Percentiles rank a stretch among this genome's conserved stretches.
These are phyloP conservation scores for Aspergillus olivimuriae DNA, from an alignment of 495 filamentous ascomycete species.

Conservation along the genomic window DNA sequence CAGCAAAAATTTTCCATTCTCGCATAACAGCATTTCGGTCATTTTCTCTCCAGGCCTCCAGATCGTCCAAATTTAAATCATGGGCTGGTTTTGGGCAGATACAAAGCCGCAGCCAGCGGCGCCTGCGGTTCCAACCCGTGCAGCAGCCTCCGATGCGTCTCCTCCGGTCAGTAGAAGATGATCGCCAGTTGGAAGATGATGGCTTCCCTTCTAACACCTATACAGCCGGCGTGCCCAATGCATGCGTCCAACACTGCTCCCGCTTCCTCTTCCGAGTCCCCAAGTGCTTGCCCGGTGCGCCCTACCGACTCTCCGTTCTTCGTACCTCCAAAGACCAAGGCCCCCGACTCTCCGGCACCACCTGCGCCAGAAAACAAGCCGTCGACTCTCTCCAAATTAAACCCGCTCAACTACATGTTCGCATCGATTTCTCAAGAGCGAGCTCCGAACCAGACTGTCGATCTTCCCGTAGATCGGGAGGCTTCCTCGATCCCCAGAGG, in stretches of 20 bases:
- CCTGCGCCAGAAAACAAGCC: conserved; percentile 21
- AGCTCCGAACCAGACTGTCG: conserved; percentile 61
- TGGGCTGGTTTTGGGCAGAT: conserved; percentile 99
- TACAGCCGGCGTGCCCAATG: conserved; percentile 86
- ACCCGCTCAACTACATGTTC: conserved; percentile 97
- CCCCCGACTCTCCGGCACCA: conserved; percentile 16
- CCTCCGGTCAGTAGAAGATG: conserved; percentile 71
- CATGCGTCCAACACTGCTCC: conserved; percentile 53
- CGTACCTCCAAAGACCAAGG: conserved; percentile 23
- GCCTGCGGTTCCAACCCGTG: conserved; percentile 39
- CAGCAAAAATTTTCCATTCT: too few species aligned
- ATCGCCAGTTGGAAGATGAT: too few species aligned
- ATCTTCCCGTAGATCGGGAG: conserved; percentile 72
- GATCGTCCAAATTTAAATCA: conserved; percentile 22
- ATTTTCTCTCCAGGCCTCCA: not conserved
- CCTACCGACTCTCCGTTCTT: conserved; percentile 39
- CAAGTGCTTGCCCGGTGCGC: conserved; percentile 50
- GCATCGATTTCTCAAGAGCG: conserved; percentile 70
- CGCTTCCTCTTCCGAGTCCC: conserved; percentile 35
- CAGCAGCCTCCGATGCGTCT: conserved; percentile 29
- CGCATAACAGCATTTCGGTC: too few species aligned
- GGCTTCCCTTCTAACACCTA: conserved; percentile 32
- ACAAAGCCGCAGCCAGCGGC: conserved; percentile 30
- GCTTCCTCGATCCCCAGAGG: conserved; percentile 81
- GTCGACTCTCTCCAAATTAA: conserved; percentile 64